phyloP scores from a whole-genome alignment of 1,284 basidiomycete species.

The Sporisorium graminicola region DNA sequence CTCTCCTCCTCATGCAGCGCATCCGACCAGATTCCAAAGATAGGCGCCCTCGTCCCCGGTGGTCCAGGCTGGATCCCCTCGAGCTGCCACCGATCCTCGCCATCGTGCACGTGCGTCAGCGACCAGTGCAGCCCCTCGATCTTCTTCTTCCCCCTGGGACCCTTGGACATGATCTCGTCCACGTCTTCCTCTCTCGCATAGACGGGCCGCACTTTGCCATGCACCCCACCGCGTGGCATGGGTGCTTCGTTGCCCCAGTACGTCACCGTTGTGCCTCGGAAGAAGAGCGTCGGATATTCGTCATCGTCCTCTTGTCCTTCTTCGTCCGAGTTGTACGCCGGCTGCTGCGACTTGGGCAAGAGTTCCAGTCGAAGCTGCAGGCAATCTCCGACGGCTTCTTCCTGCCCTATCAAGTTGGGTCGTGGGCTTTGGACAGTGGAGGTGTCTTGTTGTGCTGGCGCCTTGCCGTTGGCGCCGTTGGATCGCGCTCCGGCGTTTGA shows the following conservation, averaged over 20 bases:
- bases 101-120: slow-evolving; percentile 56
- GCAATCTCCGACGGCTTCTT: slow-evolving; percentile 56
- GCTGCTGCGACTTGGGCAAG: slow-evolving; percentile 44
- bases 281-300: slow-evolving; percentile 48
- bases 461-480: slow-evolving; percentile 8
- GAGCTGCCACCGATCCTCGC: slow-evolving; percentile 54
- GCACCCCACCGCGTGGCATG: slow-evolving; percentile 41
- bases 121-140: slow-evolving; percentile 53
- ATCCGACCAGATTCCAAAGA: slow-evolving; percentile 58
- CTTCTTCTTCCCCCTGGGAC: slow-evolving; percentile 25
- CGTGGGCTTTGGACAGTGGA: slow-evolving; percentile 7
- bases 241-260: slow-evolving; percentile 50
- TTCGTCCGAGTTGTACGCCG: slow-evolving; percentile 22
- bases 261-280: slow-evolving; percentile 51
- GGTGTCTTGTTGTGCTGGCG: not conserved
- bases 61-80: slow-evolving; percentile 53
- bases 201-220: slow-evolving; percentile 48
- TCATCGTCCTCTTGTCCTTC: slow-evolving; percentile 35
- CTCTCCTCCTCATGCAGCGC: slow-evolving; percentile 42
- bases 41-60: slow-evolving; percentile 49
- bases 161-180: slow-evolving; percentile 25
- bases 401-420: slow-evolving; percentile 35
- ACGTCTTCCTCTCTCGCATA: slow-evolving; percentile 39
- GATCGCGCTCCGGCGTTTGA: not conserved
- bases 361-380: slow-evolving; percentile 54